Evolutionary conservation across 2,329 filamentous ascomycete species (phyloP), one percentile per base, ranked within the genome.

Genomic region (Aschersonia sp.): DNA sequence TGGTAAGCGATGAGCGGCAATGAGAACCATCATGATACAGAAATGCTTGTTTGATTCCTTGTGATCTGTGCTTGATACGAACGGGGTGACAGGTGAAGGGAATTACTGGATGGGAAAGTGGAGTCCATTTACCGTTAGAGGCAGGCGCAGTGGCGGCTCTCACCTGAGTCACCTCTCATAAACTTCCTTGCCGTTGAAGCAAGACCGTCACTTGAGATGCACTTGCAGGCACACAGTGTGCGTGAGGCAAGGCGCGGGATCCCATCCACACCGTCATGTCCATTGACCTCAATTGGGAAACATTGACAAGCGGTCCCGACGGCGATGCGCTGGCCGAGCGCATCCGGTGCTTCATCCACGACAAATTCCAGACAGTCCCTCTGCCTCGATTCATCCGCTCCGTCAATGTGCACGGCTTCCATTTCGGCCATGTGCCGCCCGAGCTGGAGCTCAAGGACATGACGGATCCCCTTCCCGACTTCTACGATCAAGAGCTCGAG

Each of bases 361-460:
- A 88, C 61, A 92, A 89, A 60, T 98, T 98, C 67, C 92, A 98
- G 68, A 81, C 88, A 51, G 83, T 97, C 53, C 78, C 84, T 30
- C 76, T 98, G 44, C 92, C 92, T 50, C 85, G 89, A 59, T 96
- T 98, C 74, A 96, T 98, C 67, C 89, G 92, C 60, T 92, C 89
- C 30, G 92, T 98, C 57, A 84, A 88, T 48, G 89, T 96, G 41
- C 89, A 96, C 63, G 83, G 86, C 51, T 98, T 98, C 66, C 83
- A 91, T 53, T 96, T 98, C 63, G 92, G 92, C 45, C 79, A 73
- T 31, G 80, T 91, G 45, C 74, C 85, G 40, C 92, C 92, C 2
- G 78, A 85, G 56, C 77, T 98, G 42, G 88, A 94, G 61, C 82
- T 98, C 58, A 97, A 96, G 67, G 92, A 97, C 64, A 89, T 98